These are phyloP conservation scores for Thinopyrum obtusiflorum DNA, from an alignment of 202 grass and related monocot species.

Conservation along the genomic window DNA sequence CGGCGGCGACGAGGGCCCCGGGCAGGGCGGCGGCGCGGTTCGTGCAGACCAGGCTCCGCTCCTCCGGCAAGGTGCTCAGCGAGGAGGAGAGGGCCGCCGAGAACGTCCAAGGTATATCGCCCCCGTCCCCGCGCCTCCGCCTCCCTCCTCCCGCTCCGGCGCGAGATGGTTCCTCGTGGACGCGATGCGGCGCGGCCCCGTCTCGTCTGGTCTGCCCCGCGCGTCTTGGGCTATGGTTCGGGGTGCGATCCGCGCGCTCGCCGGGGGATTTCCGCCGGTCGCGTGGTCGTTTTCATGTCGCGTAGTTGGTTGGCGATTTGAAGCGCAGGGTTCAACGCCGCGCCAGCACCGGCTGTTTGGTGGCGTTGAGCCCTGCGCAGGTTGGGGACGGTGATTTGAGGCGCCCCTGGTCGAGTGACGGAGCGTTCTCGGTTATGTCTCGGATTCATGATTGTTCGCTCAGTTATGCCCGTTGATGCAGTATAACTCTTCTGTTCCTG, in stretches of 20 bases:
- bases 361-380: background rate
- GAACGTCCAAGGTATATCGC: slow-evolving; percentile 68
- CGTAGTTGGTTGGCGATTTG: background rate
- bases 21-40: slow-evolving; percentile 54
- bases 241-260: background rate
- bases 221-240: background rate
- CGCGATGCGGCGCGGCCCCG: background rate
- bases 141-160: background rate
- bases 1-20: slow-evolving; percentile 26
- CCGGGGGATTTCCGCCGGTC: too few relatives aligned
- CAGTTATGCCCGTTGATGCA: too few relatives aligned
- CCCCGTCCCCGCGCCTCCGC: too few relatives aligned
- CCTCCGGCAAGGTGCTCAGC: slow-evolving; percentile 80
- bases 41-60: slow-evolving; percentile 53
- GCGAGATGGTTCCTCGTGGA: background rate
- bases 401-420: too few relatives aligned
- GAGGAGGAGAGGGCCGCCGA: slow-evolving; percentile 95
- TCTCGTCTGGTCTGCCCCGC: background rate
- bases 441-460: background rate
- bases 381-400: background rate
- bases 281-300: background rate
- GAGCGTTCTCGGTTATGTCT: background rate
- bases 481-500: too few relatives aligned
- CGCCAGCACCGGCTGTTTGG: background rate
- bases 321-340: too few relatives aligned